Percentiles rank a stretch among this genome's conserved stretches.
These are phyloP conservation scores for Amanita jacksonii DNA, from an alignment of 768 basidiomycete genomes.

Conservation along the genomic window DNA sequence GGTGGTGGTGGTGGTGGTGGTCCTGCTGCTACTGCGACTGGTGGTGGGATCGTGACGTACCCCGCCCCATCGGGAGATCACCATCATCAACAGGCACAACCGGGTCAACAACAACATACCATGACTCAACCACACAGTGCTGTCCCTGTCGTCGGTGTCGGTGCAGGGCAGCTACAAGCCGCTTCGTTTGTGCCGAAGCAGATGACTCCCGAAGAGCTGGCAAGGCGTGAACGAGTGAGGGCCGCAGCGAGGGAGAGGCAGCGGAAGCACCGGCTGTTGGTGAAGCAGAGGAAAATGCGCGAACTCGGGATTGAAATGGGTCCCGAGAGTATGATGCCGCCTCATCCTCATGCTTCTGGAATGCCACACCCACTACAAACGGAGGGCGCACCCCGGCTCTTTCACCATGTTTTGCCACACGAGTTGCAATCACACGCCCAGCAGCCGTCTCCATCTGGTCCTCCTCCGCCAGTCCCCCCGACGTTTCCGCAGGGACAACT, in stretches of 20 bases:
- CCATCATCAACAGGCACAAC: too few species aligned
- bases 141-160: too few species aligned
- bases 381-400: slow-evolving; percentile 31
- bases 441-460: slow-evolving; percentile 18
- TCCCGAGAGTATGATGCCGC: slow-evolving; percentile 59
- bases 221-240: slow-evolving; percentile 61
- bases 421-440: slow-evolving; percentile 30
- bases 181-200: slow-evolving; percentile 17
- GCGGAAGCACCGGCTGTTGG: slow-evolving; percentile 68
- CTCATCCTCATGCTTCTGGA: too few species aligned
- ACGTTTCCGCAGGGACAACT: slow-evolving; percentile 49
- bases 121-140: too few species aligned
- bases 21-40: too few species aligned
- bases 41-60: too few species aligned
- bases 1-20: too few species aligned
- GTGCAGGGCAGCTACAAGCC: too few species aligned
- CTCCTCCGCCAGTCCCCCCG: slow-evolving; percentile 44
- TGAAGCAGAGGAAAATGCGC: slow-evolving; percentile 74
- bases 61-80: too few species aligned
- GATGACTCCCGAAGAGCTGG: slow-evolving; percentile 54
- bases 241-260: slow-evolving; percentile 75
- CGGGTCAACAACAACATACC: too few species aligned
- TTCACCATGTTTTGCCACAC: slow-evolving; percentile 34
- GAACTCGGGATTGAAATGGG: slow-evolving; percentile 80
- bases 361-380: slow-evolving; percentile 36